These are phyloP conservation scores for Byssothecium circinans DNA, from an alignment of 2,329 filamentous ascomycete species.

Conservation along the genomic window DNA sequence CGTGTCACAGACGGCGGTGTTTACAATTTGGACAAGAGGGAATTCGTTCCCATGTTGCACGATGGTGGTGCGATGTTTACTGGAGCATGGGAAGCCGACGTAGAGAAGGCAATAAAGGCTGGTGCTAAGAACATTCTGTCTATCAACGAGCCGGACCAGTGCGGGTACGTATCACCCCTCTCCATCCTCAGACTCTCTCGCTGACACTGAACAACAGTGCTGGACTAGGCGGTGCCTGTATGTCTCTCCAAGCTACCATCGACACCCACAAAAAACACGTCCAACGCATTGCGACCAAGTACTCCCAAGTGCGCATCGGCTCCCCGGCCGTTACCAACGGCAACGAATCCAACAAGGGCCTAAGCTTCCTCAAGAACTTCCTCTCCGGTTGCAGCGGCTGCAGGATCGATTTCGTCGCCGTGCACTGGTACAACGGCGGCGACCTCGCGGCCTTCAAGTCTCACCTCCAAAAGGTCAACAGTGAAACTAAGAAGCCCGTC, in stretches of 20 bases:
- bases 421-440: conserved; percentile 42
- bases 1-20: conserved; percentile 1
- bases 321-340: conserved; percentile 42
- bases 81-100: conserved; percentile 29
- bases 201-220: conserved; percentile 13
- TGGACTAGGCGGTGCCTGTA: conserved; percentile 29
- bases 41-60: conserved; percentile 63
- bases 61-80: conserved; percentile 31
- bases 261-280: conserved; percentile 28
- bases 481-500: conserved; percentile 31
- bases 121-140: conserved; percentile 36
- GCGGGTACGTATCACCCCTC: conserved; percentile 31
- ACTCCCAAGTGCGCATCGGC: conserved; percentile 34
- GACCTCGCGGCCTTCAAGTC: conserved; percentile 38
- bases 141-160: conserved; percentile 46
- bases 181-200: background rate
- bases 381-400: conserved; percentile 29
- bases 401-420: conserved; percentile 39
- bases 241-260: conserved; percentile 25
- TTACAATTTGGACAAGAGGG: conserved; percentile 46
- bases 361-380: conserved; percentile 36
- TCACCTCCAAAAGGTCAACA: conserved; percentile 41
- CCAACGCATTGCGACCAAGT: conserved; percentile 25
- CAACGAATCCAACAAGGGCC: conserved; percentile 24
- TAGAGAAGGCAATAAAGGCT: conserved; percentile 29